These are phyloP conservation scores for Suzukiozyma palmioleophila DNA, from an alignment of 1,139 yeast species.

Conservation along the genomic window DNA sequence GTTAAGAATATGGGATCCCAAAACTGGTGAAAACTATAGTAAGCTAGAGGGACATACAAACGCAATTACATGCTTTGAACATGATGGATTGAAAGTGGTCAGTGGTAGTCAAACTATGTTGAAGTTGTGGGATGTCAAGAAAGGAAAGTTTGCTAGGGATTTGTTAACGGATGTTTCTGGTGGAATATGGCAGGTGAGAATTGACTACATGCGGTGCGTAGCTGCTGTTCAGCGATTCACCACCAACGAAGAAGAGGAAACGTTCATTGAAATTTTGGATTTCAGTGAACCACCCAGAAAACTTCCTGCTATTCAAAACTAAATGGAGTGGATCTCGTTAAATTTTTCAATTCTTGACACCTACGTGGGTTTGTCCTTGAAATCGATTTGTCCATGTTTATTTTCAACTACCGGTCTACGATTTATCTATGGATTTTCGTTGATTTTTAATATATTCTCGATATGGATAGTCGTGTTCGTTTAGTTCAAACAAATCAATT, in stretches of 20 bases:
- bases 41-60: conserved; percentile 80
- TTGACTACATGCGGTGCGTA: conserved; percentile 79
- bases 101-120: conserved; percentile 86
- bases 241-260: conserved; percentile 48
- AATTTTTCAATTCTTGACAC: background rate
- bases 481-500: background rate
- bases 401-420: too few relatives aligned
- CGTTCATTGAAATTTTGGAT: conserved; percentile 76
- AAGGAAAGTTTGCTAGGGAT: conserved; percentile 74
- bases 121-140: conserved; percentile 77
- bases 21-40: conserved; percentile 61
- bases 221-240: conserved; percentile 79
- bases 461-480: too few relatives aligned
- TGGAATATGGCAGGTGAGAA: conserved; percentile 92
- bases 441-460: too few relatives aligned
- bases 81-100: conserved; percentile 77
- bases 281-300: conserved; percentile 49
- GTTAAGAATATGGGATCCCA: conserved; percentile 88
- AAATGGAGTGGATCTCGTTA: background rate
- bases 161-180: conserved; percentile 71
- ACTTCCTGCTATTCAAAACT: background rate
- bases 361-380: too few relatives aligned
- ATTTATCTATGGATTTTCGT: too few relatives aligned
- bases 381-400: too few relatives aligned
- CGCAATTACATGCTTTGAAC: conserved; percentile 92